A percentile compares a stretch with the other conserved stretches of the same genome.
Conservation (phyloP, 768 basidiomycete species). For the Amanita jacksonii region DNA sequence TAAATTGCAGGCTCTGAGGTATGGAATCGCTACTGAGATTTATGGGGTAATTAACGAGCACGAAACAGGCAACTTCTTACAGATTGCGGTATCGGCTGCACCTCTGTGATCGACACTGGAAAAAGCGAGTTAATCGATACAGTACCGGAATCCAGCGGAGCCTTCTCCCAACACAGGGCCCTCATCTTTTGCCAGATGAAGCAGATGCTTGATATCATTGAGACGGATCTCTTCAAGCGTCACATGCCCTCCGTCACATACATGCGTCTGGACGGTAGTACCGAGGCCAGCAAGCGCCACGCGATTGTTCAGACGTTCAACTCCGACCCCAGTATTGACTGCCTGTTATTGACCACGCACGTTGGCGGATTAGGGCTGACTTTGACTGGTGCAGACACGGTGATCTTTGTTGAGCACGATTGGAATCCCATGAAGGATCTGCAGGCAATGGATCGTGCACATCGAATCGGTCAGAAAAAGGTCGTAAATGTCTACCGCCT, state of each 20-base stretch:
- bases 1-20: conserved; percentile 88
- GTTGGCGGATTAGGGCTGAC: conserved; percentile 96
- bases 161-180: conserved; percentile 93
- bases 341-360: conserved; percentile 89
- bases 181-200: conserved; percentile 99
- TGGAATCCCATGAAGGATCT: conserved; percentile 99
- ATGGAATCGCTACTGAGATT: too few relatives aligned
- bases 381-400: conserved; percentile 95
- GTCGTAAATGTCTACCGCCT: conserved; percentile 98
- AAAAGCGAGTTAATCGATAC: conserved; percentile 65
- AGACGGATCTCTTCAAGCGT: conserved; percentile 82
- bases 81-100: conserved; percentile 88
- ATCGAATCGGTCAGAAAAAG: conserved; percentile 96
- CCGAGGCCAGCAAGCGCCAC: conserved; percentile 90
- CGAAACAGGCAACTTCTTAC: conserved; percentile 75
- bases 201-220: conserved; percentile 97
- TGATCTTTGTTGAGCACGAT: conserved; percentile 98
- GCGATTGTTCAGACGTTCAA: conserved; percentile 98
- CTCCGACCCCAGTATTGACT: conserved; percentile 94
- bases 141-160: conserved; percentile 39
- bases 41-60: background rate
- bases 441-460: conserved; percentile 98
- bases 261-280: conserved; percentile 94
- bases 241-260: conserved; percentile 96
- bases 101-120: conserved; percentile 38